Percentiles rank a stretch among this genome's conserved stretches.
Conservation (phyloP, 805 yeast genomes). For the Spathaspora sp. region DNA sequence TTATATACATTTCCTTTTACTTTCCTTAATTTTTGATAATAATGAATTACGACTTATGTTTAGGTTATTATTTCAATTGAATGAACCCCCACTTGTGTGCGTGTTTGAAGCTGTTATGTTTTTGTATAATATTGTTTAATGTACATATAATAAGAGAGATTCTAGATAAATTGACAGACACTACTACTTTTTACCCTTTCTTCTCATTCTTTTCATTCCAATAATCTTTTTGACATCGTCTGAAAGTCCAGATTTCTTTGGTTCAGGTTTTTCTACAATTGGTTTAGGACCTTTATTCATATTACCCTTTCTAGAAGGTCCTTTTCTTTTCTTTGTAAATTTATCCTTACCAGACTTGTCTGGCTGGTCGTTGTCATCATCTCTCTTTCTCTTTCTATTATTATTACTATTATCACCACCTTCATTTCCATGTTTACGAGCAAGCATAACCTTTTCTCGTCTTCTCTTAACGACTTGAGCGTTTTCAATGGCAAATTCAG, state of each 20-base stretch:
- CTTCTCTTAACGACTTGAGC: conserved; percentile 92
- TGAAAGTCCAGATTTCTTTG: conserved; percentile 35
- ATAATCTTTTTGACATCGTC: conserved; percentile 61
- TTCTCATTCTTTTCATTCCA: conserved; percentile 66
- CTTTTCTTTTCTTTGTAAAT: conserved; percentile 19
- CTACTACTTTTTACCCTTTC: conserved; percentile 37
- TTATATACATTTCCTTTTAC: background rate
- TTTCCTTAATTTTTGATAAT: background rate
- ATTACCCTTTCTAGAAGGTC: conserved; percentile 38
- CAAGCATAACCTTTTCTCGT: conserved; percentile 56
- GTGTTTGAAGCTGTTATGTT: background rate
- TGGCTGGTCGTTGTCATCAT: conserved; percentile 14
- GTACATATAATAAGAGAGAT: background rate
- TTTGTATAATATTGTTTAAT: conserved; percentile 1
- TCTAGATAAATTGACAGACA: background rate
- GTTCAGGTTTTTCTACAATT: conserved; percentile 15
- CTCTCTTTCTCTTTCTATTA: conserved; percentile 22
- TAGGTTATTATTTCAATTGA: too few relatives aligned
- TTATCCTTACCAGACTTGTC: too few relatives aligned
- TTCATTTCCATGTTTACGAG: conserved; percentile 26
- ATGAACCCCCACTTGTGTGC: background rate
- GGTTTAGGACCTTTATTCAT: conserved; percentile 37
- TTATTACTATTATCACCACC: conserved; percentile 10
- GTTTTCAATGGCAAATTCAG: conserved; percentile 93
- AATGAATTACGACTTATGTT: conserved; percentile 4